Evolutionary conservation across 768 basidiomycete genomes (phyloP).

Genomic region (Hypholoma fasciculare): DNA sequence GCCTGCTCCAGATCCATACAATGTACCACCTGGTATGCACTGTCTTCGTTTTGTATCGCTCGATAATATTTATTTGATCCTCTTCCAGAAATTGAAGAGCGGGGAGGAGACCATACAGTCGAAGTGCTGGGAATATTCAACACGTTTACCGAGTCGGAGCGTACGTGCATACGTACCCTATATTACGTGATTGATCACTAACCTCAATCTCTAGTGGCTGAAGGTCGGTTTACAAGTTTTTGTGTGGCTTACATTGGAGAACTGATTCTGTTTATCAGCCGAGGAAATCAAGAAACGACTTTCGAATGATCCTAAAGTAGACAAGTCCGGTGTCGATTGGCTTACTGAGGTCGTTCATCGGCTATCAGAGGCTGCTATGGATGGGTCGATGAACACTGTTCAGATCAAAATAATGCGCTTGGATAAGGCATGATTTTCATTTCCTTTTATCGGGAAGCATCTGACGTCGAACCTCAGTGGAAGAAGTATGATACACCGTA

Average conservation of each 20-base stretch:
- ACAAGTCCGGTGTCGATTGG: constrained; percentile 70
- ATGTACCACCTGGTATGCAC: constrained; percentile 36
- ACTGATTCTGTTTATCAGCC: constrained; percentile 40
- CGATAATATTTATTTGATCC: constrained; percentile 10
- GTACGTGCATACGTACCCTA: constrained; percentile 40
- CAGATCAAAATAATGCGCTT: constrained; percentile 40
- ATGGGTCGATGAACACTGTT: constrained; percentile 32
- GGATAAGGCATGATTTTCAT: constrained; percentile 56
- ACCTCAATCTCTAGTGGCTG: constrained; percentile 41
- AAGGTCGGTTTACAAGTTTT: constrained; percentile 43
- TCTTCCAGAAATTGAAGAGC: constrained; percentile 56
- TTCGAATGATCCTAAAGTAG: constrained; percentile 49
- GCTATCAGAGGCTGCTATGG: constrained; percentile 66
- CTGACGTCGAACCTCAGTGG: constrained; percentile 51
- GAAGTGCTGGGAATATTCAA: constrained; percentile 70
- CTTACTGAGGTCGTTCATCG: constrained; percentile 73
- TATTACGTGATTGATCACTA: constrained; percentile 23
- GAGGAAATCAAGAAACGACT: constrained; percentile 64
- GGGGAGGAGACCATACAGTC: constrained; percentile 69
- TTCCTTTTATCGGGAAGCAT: not conserved
- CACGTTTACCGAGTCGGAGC: constrained; percentile 64
- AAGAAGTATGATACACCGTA: constrained; percentile 65
- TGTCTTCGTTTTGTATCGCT: not conserved
- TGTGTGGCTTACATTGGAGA: not conserved
- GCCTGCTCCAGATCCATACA: constrained; percentile 40